A percentile compares a stretch with the other conserved stretches of the same genome.
Conservation (phyloP, 805 yeast species). For the Isabelozyma gotoi region DNA sequence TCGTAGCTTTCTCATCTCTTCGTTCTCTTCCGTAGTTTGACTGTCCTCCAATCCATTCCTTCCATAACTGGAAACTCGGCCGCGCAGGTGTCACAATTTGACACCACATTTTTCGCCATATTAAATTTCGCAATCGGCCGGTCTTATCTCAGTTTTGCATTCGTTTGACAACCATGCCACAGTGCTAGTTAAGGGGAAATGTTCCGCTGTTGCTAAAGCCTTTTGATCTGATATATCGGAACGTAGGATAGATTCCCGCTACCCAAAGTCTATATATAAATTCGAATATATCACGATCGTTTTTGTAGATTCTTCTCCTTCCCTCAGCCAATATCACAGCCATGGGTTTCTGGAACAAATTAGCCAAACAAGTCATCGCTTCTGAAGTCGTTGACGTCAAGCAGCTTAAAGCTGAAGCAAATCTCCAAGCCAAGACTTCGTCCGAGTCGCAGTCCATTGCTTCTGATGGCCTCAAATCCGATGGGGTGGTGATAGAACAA, state of each 20-base stretch:
- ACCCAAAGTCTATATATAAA: too few species aligned
- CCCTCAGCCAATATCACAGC: too few species aligned
- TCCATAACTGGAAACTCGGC: too few species aligned
- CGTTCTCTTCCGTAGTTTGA: too few species aligned
- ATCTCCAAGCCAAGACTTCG: neutral
- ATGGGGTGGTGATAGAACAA: neutral
- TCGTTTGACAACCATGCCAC: neutral
- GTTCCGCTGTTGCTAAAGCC: neutral
- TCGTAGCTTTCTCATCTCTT: too few species aligned
- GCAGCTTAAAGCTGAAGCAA: neutral
- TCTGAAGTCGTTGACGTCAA: neutral
- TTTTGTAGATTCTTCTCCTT: neutral
- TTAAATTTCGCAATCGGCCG: neutral
- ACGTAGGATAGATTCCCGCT: too few species aligned
- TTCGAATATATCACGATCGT: neutral
- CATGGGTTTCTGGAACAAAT: neutral
- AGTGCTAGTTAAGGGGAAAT: neutral
- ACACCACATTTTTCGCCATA: neutral
- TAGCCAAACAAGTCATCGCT: neutral
- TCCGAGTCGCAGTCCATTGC: neutral
- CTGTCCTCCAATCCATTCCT: too few species aligned
- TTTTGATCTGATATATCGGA: neutral
- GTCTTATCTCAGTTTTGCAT: neutral
- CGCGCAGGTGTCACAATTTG: neutral
- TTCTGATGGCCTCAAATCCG: neutral